A percentile compares a stretch with the other conserved stretches of the same genome.
These are phyloP conservation scores for Boletellus ananas DNA, from an alignment of 768 basidiomycete species.

Conservation along the genomic window DNA sequence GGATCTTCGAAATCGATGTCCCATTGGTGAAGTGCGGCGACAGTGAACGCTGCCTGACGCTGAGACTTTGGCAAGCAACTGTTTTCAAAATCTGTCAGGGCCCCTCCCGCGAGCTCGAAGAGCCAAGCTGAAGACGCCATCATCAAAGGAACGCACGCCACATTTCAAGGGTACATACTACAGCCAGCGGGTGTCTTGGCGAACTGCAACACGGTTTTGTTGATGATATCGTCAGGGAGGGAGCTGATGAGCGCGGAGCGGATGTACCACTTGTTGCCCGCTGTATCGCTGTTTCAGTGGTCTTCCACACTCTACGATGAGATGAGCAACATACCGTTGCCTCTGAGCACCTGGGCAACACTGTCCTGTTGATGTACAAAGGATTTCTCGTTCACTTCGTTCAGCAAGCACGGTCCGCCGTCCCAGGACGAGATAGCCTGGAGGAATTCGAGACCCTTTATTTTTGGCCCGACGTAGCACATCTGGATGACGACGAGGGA, in stretches of 20 bases:
- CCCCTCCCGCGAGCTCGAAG: conserved; percentile 86
- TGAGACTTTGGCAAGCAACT: conserved; percentile 74
- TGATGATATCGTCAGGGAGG: conserved; percentile 82
- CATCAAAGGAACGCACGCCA: background rate
- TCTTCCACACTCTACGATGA: background rate
- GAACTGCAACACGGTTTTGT: conserved; percentile 79
- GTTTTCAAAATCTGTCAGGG: conserved; percentile 67
- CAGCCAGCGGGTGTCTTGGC: conserved; percentile 84
- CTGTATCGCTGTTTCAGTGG: conserved; percentile 33
- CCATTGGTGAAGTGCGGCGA: conserved; percentile 92
- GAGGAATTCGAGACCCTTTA: conserved; percentile 71
- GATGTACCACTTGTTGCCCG: conserved; percentile 87
- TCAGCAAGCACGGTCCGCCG: conserved; percentile 79
- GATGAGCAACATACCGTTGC: conserved; percentile 53
- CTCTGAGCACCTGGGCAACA: conserved; percentile 84
- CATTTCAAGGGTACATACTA: conserved; percentile 51
- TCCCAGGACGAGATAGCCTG: conserved; percentile 88
- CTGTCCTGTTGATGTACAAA: conserved; percentile 90
- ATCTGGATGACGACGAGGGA: conserved; percentile 90
- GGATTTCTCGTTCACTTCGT: conserved; percentile 87
- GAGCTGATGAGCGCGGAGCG: conserved; percentile 81
- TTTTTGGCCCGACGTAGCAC: conserved; percentile 78
- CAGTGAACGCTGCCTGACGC: conserved; percentile 77
- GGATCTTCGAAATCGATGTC: conserved; percentile 78
- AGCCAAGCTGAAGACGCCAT: conserved; percentile 66